Evolutionary conservation across 1,139 yeast genomes (phyloP).

Genomic region (Debaryomycetaceae sp.): DNA sequence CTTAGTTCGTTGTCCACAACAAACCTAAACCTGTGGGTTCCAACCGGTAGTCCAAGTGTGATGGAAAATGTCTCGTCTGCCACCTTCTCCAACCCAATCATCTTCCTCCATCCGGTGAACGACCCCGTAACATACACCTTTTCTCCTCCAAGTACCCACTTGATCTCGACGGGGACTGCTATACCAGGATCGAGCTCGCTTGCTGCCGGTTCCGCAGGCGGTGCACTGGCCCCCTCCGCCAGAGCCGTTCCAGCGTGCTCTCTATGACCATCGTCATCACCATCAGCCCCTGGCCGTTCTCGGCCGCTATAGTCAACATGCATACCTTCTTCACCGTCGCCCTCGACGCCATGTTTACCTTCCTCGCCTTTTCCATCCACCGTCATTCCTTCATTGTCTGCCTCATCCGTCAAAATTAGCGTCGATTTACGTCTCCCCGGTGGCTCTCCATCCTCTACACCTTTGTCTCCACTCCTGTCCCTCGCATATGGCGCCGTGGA

Average conservation of each 20-base stretch:
- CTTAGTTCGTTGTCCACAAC: constrained; percentile 47
- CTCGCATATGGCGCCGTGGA: constrained; percentile 23
- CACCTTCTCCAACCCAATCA: constrained; percentile 51
- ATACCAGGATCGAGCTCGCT: constrained; percentile 22
- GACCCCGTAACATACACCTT: constrained; percentile 63
- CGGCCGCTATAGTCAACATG: constrained; percentile 13
- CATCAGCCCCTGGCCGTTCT: neutral
- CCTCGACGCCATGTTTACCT: constrained; percentile 1
- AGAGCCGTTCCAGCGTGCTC: neutral
- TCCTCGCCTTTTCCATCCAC: constrained; percentile 16
- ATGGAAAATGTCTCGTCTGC: constrained; percentile 37
- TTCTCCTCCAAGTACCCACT: constrained; percentile 93
- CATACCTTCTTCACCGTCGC: constrained; percentile 16
- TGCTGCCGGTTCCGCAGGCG: constrained; percentile 2
- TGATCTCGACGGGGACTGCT: constrained; percentile 72
- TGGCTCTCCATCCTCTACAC: constrained; percentile 4
- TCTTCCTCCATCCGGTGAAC: constrained; percentile 49
- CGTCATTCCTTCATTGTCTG: constrained; percentile 37
- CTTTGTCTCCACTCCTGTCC: constrained; percentile 3
- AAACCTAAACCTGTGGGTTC: constrained; percentile 47
- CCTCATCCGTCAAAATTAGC: constrained; percentile 39
- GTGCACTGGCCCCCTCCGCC: neutral
- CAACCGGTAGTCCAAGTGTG: constrained; percentile 45
- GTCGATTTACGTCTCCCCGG: constrained; percentile 41
- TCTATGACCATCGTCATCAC: neutral